Conservation (phyloP, 2,329 filamentous ascomycete genomes). For the Xylaria sp. region DNA sequence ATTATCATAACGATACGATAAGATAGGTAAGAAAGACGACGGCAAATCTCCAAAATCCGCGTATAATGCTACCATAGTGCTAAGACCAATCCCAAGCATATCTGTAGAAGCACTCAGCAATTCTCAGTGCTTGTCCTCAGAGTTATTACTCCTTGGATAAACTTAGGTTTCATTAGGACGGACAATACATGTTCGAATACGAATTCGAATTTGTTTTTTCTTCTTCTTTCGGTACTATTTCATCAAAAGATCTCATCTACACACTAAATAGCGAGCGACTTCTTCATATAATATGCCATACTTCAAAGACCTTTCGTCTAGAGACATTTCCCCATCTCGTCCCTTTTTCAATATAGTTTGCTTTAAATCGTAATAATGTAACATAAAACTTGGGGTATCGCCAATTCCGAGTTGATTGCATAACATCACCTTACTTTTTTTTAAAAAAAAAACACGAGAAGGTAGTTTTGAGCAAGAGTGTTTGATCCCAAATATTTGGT, state of each 20-base stretch:
- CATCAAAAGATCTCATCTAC: constrained; percentile 6
- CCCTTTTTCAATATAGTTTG: background rate
- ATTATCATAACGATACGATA: background rate
- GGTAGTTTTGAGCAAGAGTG: background rate
- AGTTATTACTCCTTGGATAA: background rate
- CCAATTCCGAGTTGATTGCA: constrained; percentile 17
- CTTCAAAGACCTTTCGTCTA: background rate
- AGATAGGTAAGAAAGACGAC: background rate
- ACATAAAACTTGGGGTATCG: constrained; percentile 21
- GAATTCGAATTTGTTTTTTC: background rate
- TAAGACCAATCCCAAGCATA: background rate
- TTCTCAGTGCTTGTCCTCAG: background rate
- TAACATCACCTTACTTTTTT: constrained; percentile 5
- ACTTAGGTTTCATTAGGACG: background rate
- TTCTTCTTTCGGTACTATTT: background rate
- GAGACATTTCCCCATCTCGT: background rate
- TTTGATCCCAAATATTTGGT: background rate
- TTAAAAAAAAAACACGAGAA: background rate
- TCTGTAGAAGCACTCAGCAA: background rate
- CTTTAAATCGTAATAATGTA: background rate
- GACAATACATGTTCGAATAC: background rate
- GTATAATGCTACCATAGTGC: background rate
- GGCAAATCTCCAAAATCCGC: background rate
- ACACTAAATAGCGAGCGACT: constrained; percentile 15
- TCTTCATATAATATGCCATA: background rate